Conservation (phyloP, 2,329 filamentous ascomycete species). For the Drechslerella coelobrocha region DNA sequence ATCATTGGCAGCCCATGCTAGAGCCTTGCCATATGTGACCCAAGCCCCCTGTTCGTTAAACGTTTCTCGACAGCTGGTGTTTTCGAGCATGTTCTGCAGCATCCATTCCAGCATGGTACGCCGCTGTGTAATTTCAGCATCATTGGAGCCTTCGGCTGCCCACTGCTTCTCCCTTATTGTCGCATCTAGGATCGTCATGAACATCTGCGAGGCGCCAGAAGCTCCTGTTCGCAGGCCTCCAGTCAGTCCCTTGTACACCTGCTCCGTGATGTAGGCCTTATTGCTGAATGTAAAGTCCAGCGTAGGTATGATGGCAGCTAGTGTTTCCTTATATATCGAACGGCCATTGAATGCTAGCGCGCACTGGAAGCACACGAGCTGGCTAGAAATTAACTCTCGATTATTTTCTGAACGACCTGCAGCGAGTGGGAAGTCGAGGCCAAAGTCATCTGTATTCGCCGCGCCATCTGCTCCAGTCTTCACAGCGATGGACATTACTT, state of each 20-base stretch:
- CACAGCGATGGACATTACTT: conserved; percentile 57
- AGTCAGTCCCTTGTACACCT: conserved; percentile 57
- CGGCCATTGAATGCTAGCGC: conserved; percentile 53
- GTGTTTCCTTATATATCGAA: conserved; percentile 56
- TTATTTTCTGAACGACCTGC: conserved; percentile 55
- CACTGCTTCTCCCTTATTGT: conserved; percentile 55
- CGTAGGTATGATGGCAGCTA: conserved; percentile 55
- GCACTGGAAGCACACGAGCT: conserved; percentile 58
- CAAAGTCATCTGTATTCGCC: conserved; percentile 57
- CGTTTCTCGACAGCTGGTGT: conserved; percentile 55
- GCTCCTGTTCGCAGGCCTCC: conserved; percentile 55
- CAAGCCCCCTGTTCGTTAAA: conserved; percentile 56
- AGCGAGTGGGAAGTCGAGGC: conserved; percentile 57
- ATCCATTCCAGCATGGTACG: conserved; percentile 56
- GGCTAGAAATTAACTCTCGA: conserved; percentile 55
- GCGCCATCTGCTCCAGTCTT: conserved; percentile 53
- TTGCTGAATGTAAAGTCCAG: conserved; percentile 55
- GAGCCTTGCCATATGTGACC: conserved; percentile 55
- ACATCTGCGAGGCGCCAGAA: conserved; percentile 56
- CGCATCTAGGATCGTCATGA: conserved; percentile 56
- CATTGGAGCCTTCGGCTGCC: conserved; percentile 51
- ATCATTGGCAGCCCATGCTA: conserved; percentile 55
- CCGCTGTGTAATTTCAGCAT: conserved; percentile 25
- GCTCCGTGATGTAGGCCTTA: conserved; percentile 57
- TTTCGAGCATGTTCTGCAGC: conserved; percentile 55